Base-by-base conservation (phyloP, 2,329 filamentous ascomycete species). In the Fusarium solani-melongenae region DNA sequence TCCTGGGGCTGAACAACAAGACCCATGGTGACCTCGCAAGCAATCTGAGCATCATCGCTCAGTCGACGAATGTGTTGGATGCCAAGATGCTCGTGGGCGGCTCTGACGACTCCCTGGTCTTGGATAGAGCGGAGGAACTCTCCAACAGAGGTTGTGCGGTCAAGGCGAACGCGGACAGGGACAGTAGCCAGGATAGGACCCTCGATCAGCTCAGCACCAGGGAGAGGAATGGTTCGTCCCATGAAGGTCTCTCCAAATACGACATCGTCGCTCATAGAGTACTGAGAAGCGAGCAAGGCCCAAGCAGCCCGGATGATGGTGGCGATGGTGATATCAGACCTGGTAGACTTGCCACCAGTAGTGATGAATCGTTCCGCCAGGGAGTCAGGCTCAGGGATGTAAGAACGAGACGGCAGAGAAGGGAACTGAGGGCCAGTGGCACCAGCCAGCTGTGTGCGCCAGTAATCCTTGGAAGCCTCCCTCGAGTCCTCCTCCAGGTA, bases 1-100 rank as follows among this genome's bases (percentile, higher is more conserved):
- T 86, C 85, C 61, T 86, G 82, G 38, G 84, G 83, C 39, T 86
- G 85, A n/a, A 87, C 82, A 2, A 87, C 78, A 4, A 88, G 78
- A 10, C 84, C 85, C 84, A 88, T 86, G 82, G 87, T 88, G 15
- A 88, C 87, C 56, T 89, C 88, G 49, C 89, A 89, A 1, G 88
- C 79, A 33, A 84, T 85, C 62, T 89, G 88, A 83, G 85, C 14
- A 83, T 88, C 76, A 82, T 80, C 39, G 85, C 83, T 75, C 85
- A 87, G 66, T 81, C 81, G 22, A 79, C 84, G 66, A 86, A 64
- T 77, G 33, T 82, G 78, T n/a, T 81, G 78, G 2, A 83, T 75
- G 29, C 81, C 80, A 8, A 80, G 73, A 22, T 83, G 76, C 46
- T 81, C 82, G 7, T 77, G 78, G 0, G 78, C 77, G 0, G 77